Evolutionary conservation across 2,329 filamentous ascomycete genomes (phyloP), one percentile per base, ranked within the genome.

Genomic region (Laburnicola sp.): DNA sequence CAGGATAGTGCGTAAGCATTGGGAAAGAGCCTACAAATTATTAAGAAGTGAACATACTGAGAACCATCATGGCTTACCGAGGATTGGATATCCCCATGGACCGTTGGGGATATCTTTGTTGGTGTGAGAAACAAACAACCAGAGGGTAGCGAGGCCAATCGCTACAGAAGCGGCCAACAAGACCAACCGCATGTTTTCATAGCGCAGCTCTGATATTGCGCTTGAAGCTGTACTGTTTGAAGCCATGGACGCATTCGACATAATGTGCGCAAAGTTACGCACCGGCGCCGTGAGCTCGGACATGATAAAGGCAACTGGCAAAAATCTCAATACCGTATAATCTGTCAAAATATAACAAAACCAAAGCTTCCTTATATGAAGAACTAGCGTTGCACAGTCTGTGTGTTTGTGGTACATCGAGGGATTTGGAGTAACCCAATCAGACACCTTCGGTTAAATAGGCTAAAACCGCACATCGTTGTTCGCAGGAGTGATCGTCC

Each of bases 1-100:
- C 51, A 5, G 51, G 54, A 23, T 54, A 57, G 22, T 50, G 45
- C 0, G 51, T 54, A 3, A 57, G 48, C 26, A 54, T 34, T 21
- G 51, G 51, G 21, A 57, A 54, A 8, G 45, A 51, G 4, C 54
- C 54, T 56, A 16, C 11, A 16, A 2, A 16, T 30, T n/a, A 23
- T 8, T 25, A 4, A 38, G 40, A 28, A 16, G 9, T 16, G n/a
- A 39, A 2, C 22, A n/a, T 26, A 23, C 3, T 26, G 5, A 3
- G 37, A 8, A 31, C 11, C 25, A 41, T 27, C 4, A 30, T 35
- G 25, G 37, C 32, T 4, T 22, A 54, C 51, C 51, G 7, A 55
- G 11, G 9, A 55, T 35, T 3, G 48, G 52, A 23, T 28, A 37
- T 3, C 43, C 32, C 43, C 32, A 45, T 9, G 51, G 51, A 10